Conservation (phyloP, 139 green algal species). For the Picochlorum sp. region DNA sequence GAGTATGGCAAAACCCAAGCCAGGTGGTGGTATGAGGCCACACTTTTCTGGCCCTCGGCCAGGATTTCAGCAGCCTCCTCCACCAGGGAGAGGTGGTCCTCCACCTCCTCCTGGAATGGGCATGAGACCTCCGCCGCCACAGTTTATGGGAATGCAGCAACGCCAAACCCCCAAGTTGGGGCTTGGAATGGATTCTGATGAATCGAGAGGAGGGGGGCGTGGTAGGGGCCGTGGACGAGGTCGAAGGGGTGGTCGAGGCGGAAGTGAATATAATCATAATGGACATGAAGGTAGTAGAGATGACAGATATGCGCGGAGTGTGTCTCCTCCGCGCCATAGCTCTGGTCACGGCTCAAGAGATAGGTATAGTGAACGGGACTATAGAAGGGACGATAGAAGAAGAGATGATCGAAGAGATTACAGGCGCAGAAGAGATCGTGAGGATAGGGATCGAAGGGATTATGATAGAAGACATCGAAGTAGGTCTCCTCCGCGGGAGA, state of each 20-base stretch:
- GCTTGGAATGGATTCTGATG: constrained; percentile 2
- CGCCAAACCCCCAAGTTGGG: not conserved
- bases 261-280: not conserved
- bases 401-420: not conserved
- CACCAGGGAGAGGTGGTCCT: not conserved
- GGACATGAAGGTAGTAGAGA: not conserved
- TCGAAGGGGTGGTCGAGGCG: not conserved
- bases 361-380: not conserved
- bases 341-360: not conserved
- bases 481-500: too few species aligned
- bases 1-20: not conserved
- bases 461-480: too few species aligned
- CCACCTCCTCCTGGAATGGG: not conserved
- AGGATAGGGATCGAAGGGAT: too few species aligned
- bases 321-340: too few species aligned
- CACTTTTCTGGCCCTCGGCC: not conserved
- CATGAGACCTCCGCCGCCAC: not conserved
- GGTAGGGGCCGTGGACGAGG: not conserved
- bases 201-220: not conserved
- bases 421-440: too few species aligned
- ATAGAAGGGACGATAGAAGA: not conserved
- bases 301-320: not conserved
- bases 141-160: constrained; percentile 1
- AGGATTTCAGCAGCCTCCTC: not conserved
- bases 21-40: not conserved